phyloP scores from a whole-genome alignment of 768 basidiomycete species.

The Trametes coccinea region DNA sequence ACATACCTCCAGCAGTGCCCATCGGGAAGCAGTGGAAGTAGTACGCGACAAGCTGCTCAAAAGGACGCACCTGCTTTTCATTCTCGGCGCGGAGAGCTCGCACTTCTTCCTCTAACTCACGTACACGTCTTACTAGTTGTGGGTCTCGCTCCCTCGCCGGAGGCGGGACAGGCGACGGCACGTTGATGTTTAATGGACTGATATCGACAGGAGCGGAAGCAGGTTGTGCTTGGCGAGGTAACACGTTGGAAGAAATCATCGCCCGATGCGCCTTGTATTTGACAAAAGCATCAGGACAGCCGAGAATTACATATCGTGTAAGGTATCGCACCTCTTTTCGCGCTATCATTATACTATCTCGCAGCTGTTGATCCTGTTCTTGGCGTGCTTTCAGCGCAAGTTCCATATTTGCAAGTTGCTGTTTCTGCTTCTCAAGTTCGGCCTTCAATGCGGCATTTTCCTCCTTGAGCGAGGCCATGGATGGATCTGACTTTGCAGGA shows the following conservation, averaged over 20 bases:
- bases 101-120: constrained; percentile 82
- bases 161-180: constrained; percentile 44
- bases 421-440: constrained; percentile 59
- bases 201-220: constrained; percentile 48
- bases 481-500: constrained; percentile 58
- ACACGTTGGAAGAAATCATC: constrained; percentile 67
- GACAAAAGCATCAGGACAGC: neutral
- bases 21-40: neutral
- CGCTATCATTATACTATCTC: constrained; percentile 77
- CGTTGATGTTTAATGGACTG: constrained; percentile 56
- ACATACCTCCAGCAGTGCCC: neutral
- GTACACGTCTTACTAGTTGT: constrained; percentile 48
- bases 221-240: constrained; percentile 39
- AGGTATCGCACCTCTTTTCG: constrained; percentile 56
- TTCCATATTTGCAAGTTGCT: constrained; percentile 61
- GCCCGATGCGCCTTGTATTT: constrained; percentile 69
- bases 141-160: constrained; percentile 56
- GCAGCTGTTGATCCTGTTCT: constrained; percentile 77
- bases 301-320: neutral
- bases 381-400: constrained; percentile 64
- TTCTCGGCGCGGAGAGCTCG: constrained; percentile 65
- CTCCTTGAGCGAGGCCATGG: constrained; percentile 52
- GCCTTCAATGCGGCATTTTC: constrained; percentile 67
- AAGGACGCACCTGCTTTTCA: constrained; percentile 70
- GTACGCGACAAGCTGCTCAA: neutral